These are phyloP conservation scores for Cordia subcordata DNA, from an alignment of 257 asterid genomes.

Conservation along the genomic window DNA sequence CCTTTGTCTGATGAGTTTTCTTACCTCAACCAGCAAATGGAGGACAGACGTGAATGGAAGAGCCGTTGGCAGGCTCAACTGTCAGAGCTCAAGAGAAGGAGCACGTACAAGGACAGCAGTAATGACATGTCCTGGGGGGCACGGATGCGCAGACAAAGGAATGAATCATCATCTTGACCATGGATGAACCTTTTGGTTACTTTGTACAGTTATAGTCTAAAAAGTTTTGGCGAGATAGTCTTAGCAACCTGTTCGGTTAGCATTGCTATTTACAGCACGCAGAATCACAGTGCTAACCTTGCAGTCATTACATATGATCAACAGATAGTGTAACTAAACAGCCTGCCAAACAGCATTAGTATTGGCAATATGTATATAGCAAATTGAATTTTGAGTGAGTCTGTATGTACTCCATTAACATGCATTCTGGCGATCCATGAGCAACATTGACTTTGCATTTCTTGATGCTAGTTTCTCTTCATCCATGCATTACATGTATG, in stretches of 20 bases:
- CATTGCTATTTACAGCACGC: too few relatives aligned
- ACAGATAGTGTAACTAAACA: too few relatives aligned
- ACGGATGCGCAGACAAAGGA: constrained; percentile 55
- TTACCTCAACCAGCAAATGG: constrained; percentile 42
- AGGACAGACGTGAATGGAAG: constrained; percentile 56
- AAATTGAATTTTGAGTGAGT: too few relatives aligned
- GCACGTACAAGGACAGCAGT: constrained; percentile 34
- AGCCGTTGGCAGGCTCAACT: constrained; percentile 65
- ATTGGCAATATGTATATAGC: too few relatives aligned
- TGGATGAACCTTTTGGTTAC: not conserved
- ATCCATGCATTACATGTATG: too few relatives aligned
- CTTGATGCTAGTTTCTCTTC: too few relatives aligned
- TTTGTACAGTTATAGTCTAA: not conserved
- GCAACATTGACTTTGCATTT: too few relatives aligned
- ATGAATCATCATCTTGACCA: constrained; percentile 24
- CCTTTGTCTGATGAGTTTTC: constrained; percentile 11
- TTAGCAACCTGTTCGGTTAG: not conserved
- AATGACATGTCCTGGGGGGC: constrained; percentile 74
- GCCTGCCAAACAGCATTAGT: too few relatives aligned
- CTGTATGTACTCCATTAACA: too few relatives aligned
- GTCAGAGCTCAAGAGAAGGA: constrained; percentile 59
- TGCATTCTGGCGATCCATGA: too few relatives aligned
- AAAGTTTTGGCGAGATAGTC: not conserved
- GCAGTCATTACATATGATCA: too few relatives aligned
- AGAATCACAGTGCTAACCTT: too few relatives aligned